Base-by-base conservation (phyloP, 2,329 filamentous ascomycete species). In the Paraphoma sp. region DNA sequence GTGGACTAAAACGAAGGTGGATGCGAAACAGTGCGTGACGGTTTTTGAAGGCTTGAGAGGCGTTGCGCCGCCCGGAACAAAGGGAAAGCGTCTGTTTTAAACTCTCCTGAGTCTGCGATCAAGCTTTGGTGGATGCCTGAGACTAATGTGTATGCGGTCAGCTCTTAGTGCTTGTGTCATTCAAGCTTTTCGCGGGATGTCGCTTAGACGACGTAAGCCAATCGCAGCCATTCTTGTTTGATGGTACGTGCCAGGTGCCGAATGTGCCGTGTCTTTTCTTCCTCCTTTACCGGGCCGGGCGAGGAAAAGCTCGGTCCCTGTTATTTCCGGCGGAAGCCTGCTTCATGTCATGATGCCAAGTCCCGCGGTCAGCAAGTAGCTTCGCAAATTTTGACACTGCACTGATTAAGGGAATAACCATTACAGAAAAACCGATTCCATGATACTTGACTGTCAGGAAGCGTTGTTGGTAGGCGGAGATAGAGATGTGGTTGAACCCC, bases 11-110 rank as follows among this genome's bases (percentile, higher is more conserved):
- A 45, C 7, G 29, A 29, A 48, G 48, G 36, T 23, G 49, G 55
- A 43, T 41, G 53, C 23, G 23, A 23, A 23, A 23, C 5, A 23
- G 23, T 23, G 23, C 23, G 23, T 2, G 5, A 53, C 46, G 30
- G 42, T 44, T 17, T 36, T 36, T n/a, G 48, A 38, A 59, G 45
- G 47, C 55, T 53, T 61, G 52, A 38, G 5, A 23, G 50, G 41
- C 53, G 59, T 59, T 47, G 53, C 59, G 51, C 45, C 44, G 53
- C 38, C 42, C 42, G n/a, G 12, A 28, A 33, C 45, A 45, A 47
- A 48, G 45, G 48, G 38, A 44, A 9, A 49, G 41, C 48, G 53
- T 54, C 56, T 47, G 46, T 56, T 62, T 62, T 61, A 61, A 54
- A 38, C 28, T 48, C 59, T 42, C 59, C 55, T 56, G 53, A 55